Evolutionary conservation across 2,329 filamentous ascomycete species (phyloP).

Genomic region (Xylaria sp.): DNA sequence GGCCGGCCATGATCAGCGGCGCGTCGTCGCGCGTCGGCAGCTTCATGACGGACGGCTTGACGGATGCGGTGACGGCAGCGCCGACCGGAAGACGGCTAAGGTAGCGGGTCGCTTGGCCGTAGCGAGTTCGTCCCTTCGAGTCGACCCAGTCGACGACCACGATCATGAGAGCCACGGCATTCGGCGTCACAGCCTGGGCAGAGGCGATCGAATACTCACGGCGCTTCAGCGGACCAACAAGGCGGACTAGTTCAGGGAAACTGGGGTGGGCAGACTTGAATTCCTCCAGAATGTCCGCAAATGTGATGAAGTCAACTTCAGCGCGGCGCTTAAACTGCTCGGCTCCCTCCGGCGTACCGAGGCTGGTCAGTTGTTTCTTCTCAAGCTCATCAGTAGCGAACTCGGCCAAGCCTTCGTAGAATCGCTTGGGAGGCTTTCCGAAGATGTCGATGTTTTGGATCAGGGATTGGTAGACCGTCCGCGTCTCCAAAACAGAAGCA

Average conservation of each 20-base stretch:
- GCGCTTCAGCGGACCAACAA: slow-evolving; percentile 90
- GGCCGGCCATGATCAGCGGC: slow-evolving; percentile 97
- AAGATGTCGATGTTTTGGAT: slow-evolving; percentile 95
- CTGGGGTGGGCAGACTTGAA: slow-evolving; percentile 85
- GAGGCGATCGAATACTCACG: slow-evolving; percentile 99
- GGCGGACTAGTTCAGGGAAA: slow-evolving; percentile 85
- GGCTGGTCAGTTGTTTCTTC: slow-evolving; percentile 74
- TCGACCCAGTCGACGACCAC: slow-evolving; percentile 97
- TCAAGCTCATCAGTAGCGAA: slow-evolving; percentile 83
- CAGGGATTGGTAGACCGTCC: slow-evolving; percentile 90
- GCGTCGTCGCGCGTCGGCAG: slow-evolving; percentile 85
- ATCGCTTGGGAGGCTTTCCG: slow-evolving; percentile 93
- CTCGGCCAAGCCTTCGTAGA: slow-evolving; percentile 90
- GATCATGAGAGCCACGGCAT: slow-evolving; percentile 89
- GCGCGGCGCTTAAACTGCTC: slow-evolving; percentile 89
- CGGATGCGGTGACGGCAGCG: slow-evolving; percentile 81
- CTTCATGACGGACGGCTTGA: slow-evolving; percentile 99
- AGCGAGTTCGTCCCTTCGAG: slow-evolving; percentile 81
- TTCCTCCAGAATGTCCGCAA: slow-evolving; percentile 85
- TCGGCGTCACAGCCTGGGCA: slow-evolving; percentile 91
- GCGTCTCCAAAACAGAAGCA: slow-evolving; percentile 72
- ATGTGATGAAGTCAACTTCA: slow-evolving; percentile 90
- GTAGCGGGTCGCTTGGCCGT: slow-evolving; percentile 91
- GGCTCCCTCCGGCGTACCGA: slow-evolving; percentile 78
- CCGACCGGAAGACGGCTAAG: slow-evolving; percentile 77